These are phyloP conservation scores for Wilhelminamyces savonicus DNA, from an alignment of 805 yeast genomes.

Conservation along the genomic window DNA sequence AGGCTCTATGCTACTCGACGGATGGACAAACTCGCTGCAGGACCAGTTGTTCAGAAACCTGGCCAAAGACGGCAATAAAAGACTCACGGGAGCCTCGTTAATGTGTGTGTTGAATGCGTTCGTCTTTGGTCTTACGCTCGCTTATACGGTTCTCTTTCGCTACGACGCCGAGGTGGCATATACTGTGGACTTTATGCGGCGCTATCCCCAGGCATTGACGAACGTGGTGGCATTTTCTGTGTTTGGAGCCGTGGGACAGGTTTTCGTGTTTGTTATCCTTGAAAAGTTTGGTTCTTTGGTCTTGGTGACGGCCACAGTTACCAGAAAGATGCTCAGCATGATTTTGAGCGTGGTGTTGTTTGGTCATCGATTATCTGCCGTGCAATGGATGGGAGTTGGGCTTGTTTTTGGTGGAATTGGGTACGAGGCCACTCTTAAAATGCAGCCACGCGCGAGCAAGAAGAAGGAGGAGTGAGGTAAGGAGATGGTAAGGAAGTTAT, in stretches of 20 bases:
- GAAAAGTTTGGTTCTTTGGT: constrained; percentile 81
- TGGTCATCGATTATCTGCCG: constrained; percentile 59
- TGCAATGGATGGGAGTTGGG: constrained; percentile 75
- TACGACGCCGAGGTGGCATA: constrained; percentile 41
- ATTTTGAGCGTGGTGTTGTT: constrained; percentile 78
- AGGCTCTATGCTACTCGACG: constrained; percentile 73
- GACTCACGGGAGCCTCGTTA: constrained; percentile 76
- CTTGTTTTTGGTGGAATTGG: constrained; percentile 84
- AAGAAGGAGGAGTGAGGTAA: background rate
- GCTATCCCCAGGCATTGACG: constrained; percentile 47
- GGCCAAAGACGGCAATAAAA: constrained; percentile 6
- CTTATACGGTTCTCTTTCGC: constrained; percentile 41
- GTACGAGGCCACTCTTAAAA: constrained; percentile 55
- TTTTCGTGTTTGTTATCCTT: constrained; percentile 82
- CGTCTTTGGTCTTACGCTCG: constrained; percentile 39
- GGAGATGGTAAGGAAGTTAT: background rate
- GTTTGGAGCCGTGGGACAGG: constrained; percentile 88
- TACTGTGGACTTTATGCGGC: constrained; percentile 40
- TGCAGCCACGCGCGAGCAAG: background rate
- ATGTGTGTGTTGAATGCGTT: constrained; percentile 64
- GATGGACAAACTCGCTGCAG: constrained; percentile 89
- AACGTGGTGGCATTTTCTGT: constrained; percentile 65
- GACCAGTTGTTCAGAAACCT: constrained; percentile 62
- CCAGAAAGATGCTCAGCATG: constrained; percentile 96
- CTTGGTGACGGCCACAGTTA: constrained; percentile 88